Evolutionary conservation across 2,329 filamentous ascomycete genomes (phyloP).

Genomic region (Moelleriella libera): DNA sequence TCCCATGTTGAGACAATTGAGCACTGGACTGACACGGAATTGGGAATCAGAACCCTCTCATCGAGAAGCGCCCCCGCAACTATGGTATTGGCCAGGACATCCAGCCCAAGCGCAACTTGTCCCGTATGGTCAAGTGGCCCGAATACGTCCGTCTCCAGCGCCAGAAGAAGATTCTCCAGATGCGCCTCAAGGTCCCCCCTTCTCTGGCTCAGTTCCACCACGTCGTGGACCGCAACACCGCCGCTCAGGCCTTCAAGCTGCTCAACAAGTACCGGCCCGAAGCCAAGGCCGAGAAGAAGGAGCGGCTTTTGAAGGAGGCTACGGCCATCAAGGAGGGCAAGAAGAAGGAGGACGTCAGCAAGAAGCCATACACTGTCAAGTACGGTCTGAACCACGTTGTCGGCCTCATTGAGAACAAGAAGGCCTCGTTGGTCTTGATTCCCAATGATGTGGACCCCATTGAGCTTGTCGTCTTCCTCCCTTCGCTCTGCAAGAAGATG

Average conservation of each 20-base stretch:
- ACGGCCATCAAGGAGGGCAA: slow-evolving; percentile 96
- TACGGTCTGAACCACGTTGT: slow-evolving; percentile 99
- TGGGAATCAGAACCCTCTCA: slow-evolving; percentile 73
- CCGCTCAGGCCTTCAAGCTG: slow-evolving; percentile 95
- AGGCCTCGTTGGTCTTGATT: slow-evolving; percentile 94
- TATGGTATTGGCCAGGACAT: slow-evolving; percentile 98
- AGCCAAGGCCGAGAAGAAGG: slow-evolving; percentile 99
- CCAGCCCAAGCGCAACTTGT: slow-evolving; percentile 89
- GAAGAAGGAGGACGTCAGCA: slow-evolving; percentile 99
- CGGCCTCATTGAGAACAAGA: slow-evolving; percentile 97
- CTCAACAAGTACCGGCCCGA: slow-evolving; percentile 99
- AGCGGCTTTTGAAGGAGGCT: slow-evolving; percentile 95
- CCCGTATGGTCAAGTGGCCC: slow-evolving; percentile 98
- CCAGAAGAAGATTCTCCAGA: slow-evolving; percentile 86
- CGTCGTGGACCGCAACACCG: slow-evolving; percentile 92
- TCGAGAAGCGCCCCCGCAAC: slow-evolving; percentile 97
- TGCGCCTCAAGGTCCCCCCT: slow-evolving; percentile 97
- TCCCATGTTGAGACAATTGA: neutral
- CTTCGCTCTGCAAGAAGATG: slow-evolving; percentile 99
- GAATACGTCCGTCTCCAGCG: slow-evolving; percentile 98
- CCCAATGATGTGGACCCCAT: slow-evolving; percentile 99
- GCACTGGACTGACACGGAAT: too few relatives aligned
- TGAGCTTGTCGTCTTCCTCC: slow-evolving; percentile 97
- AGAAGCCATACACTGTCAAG: slow-evolving; percentile 99
- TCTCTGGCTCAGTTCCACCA: slow-evolving; percentile 96